These are phyloP conservation scores for Corylus heterophylla DNA, from an alignment of 306 rosid species.

Conservation along the genomic window DNA sequence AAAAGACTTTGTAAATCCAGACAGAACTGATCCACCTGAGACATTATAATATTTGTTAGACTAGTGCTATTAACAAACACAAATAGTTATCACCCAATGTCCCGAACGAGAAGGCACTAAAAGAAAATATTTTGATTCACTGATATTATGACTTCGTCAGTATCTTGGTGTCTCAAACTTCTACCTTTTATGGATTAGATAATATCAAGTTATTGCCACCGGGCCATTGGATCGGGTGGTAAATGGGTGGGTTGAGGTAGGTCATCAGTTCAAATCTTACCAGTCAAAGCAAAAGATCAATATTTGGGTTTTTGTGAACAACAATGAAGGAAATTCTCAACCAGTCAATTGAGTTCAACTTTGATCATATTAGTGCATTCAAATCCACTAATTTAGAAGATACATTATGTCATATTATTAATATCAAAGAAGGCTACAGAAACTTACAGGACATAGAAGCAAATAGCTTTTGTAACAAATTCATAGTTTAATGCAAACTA, in stretches of 20 bases:
- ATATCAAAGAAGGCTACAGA: no score
- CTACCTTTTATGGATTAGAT: neutral
- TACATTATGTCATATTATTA: no score
- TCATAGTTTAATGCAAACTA: neutral
- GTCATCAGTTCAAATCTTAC: neutral
- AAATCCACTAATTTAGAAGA: neutral
- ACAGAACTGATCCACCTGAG: conserved; percentile 62
- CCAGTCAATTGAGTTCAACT: neutral
- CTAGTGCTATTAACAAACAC: neutral
- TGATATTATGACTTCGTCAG: neutral
- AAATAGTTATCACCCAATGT: neutral
- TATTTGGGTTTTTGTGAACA: neutral
- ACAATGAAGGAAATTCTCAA: neutral
- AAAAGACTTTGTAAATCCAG: conserved; percentile 55
- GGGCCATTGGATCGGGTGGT: neutral
- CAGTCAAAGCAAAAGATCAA: neutral
- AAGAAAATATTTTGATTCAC: neutral
- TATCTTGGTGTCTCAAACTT: neutral
- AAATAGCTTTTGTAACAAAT: no score
- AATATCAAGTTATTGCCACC: neutral
- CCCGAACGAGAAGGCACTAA: neutral
- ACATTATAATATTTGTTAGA: conserved; percentile 10
- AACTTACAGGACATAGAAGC: no score
- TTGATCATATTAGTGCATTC: neutral
- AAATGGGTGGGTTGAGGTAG: neutral